Evolutionary conservation across 164 flowering plant species (phyloP), one percentile per base, ranked within the genome.

Genomic region (Aristolochia contorta): DNA sequence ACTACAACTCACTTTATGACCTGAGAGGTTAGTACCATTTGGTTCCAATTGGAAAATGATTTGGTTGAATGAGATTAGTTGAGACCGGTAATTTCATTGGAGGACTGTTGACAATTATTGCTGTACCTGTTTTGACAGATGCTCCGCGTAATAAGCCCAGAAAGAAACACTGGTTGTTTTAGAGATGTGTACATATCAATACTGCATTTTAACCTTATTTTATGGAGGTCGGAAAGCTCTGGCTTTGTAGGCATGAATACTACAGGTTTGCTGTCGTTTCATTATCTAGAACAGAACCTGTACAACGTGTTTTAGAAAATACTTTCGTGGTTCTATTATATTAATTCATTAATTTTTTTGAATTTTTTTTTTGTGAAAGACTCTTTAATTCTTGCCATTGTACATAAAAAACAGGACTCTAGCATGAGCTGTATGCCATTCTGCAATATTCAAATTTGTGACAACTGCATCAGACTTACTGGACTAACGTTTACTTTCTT

Each of bases 111-210:
- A 27, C 45, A 13, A 10, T 6, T 30, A 18, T 16, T 56, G 14
- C 13, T 23, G 68, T 25, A 20, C 23, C 6, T 65, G 15, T 54
- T 56, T 22, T 71, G 27, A 68, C 78, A 86, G 94, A 72, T 73
- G 86, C 78, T 56, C 85, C 80, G 53, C 83, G 51, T 66, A 75
- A 54, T 18, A 81, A 71, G 65, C 83, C 91, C 27, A 82, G 74
- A 81, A 86, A 61, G 77, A 85, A 81, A 71, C 97, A 89, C 64
- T 89, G 97, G 97, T 78, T 89, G 74, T 85, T 89, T 63, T 89
- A 79, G 75, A 16, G n/a, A 47, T 37, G 22, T 27, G 21, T 23
- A 12, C 24, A 12, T 37, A 41, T 43, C 30, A 41, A 5, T 53
- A 43, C 51, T 8, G 50, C 53, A 16, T 43, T n/a, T 23, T 30